Conservation (phyloP, 2,329 filamentous ascomycete genomes). For the Pestalotiopsis sp. region DNA sequence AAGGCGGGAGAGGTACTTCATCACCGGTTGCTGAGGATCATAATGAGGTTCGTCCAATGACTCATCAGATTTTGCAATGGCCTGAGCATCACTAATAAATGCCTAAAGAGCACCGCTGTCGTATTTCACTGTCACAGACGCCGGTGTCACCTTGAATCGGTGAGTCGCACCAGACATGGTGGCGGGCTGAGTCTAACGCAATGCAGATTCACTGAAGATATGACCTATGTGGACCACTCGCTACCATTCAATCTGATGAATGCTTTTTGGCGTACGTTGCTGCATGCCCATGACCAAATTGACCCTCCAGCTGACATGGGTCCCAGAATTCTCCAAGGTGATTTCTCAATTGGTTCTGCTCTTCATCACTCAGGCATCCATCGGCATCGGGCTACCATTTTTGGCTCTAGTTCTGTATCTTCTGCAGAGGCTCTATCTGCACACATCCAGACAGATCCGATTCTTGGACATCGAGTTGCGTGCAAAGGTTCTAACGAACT, state of each 20-base stretch:
- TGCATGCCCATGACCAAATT: neutral
- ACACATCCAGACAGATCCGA: conserved; percentile 45
- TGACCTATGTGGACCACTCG: neutral
- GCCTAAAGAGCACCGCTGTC: neutral
- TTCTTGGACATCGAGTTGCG: conserved; percentile 42
- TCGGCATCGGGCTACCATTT: neutral
- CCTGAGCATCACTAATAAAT: no score
- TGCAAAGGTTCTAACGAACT: no score
- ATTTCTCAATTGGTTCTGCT: neutral
- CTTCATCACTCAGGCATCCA: neutral
- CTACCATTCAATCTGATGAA: conserved; percentile 5
- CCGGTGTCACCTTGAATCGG: neutral
- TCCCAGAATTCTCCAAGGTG: neutral
- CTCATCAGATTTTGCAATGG: no score
- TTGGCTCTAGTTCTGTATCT: conserved; percentile 31
- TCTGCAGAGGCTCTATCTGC: conserved; percentile 46
- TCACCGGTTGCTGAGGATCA: neutral
- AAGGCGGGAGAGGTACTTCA: neutral
- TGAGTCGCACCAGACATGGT: neutral
- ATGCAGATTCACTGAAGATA: conserved; percentile 1
- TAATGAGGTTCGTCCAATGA: neutral
- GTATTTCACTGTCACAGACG: conserved; percentile 6
- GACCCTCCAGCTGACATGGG: neutral
- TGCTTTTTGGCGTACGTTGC: neutral
- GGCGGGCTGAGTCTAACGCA: no score